Evolutionary conservation across 805 yeast genomes (phyloP).

Genomic region (Kodamaea nitidulidarum): DNA sequence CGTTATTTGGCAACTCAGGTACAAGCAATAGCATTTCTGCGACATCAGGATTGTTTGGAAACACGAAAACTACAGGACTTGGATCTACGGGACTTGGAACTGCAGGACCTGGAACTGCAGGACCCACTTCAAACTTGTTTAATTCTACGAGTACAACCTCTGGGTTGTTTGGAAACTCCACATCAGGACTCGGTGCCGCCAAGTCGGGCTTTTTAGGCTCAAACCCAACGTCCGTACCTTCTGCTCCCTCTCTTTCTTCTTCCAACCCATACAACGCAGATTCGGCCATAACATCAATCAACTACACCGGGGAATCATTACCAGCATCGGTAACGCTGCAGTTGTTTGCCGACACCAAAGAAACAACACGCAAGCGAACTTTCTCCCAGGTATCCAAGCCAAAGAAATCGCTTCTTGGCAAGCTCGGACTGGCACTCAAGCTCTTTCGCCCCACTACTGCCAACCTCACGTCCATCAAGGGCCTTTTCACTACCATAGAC

Average conservation of each 20-base stretch:
- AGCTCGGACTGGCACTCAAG: slow-evolving; percentile 33
- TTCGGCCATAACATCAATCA: slow-evolving; percentile 20
- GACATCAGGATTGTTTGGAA: slow-evolving; percentile 19
- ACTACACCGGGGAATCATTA: slow-evolving; percentile 19
- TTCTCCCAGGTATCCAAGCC: slow-evolving; percentile 14
- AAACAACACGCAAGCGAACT: slow-evolving; percentile 15
- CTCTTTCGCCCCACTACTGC: slow-evolving; percentile 22
- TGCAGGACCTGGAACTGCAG: background rate
- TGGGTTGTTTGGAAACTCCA: slow-evolving; percentile 12
- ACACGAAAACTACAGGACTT: background rate
- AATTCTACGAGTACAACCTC: too few relatives aligned
- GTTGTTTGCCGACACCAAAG: slow-evolving; percentile 18
- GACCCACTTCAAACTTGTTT: too few relatives aligned
- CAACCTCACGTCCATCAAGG: slow-evolving; percentile 19
- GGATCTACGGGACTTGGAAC: too few relatives aligned
- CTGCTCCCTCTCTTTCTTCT: too few relatives aligned
- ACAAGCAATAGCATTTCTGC: slow-evolving; percentile 11
- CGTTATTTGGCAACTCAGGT: slow-evolving; percentile 7
- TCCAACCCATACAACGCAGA: slow-evolving; percentile 30
- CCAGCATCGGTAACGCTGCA: slow-evolving; percentile 32
- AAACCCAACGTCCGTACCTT: background rate
- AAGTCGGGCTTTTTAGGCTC: too few relatives aligned
- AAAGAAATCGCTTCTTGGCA: slow-evolving; percentile 26
- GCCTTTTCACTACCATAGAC: slow-evolving; percentile 29
- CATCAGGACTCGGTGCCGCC: too few relatives aligned